phyloP scores from a whole-genome alignment of 1,284 basidiomycete genomes.

The Grifola frondosa region DNA sequence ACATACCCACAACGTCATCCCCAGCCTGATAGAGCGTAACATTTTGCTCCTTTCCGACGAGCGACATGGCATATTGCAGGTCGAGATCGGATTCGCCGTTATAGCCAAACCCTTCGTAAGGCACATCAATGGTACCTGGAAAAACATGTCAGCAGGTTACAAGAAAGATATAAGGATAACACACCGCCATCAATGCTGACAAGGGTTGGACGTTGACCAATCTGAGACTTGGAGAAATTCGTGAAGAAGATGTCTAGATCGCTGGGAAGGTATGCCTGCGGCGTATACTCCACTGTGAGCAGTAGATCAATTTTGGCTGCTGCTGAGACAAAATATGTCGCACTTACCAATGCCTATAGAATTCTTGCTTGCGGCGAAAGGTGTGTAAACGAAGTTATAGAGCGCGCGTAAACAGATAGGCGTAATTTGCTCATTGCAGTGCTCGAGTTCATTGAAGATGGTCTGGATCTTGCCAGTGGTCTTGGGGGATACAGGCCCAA shows the following conservation, averaged over 20 bases:
- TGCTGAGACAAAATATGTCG: not conserved
- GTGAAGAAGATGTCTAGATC: conserved; percentile 46
- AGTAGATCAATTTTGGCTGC: not conserved
- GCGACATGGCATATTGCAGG: conserved; percentile 48
- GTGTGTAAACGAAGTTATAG: conserved; percentile 52
- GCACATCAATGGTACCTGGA: conserved; percentile 14
- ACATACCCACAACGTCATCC: conserved; percentile 18
- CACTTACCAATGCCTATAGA: conserved; percentile 55
- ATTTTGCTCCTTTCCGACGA: conserved; percentile 44
- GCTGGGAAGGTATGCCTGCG: conserved; percentile 40
- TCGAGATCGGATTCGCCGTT: conserved; percentile 58
- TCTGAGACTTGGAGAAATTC: conserved; percentile 35
- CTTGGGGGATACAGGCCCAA: conserved; percentile 25
- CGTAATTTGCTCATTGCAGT: conserved; percentile 47
- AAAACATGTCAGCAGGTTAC: not conserved
- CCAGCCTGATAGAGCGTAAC: conserved; percentile 32
- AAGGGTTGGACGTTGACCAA: conserved; percentile 28
- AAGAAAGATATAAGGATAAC: not conserved
- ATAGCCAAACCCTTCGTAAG: conserved; percentile 29
- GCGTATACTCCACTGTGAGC: conserved; percentile 45
- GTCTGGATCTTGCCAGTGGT: conserved; percentile 17
- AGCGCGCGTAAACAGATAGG: conserved; percentile 52
- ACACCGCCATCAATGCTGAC: conserved; percentile 46
- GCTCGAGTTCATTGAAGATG: conserved; percentile 12
- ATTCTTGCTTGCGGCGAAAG: conserved; percentile 42